Percentiles rank a stretch among this genome's conserved stretches.
Conservation (phyloP, 495 filamentous ascomycete genomes). For the Hyaloscypha variabilis region DNA sequence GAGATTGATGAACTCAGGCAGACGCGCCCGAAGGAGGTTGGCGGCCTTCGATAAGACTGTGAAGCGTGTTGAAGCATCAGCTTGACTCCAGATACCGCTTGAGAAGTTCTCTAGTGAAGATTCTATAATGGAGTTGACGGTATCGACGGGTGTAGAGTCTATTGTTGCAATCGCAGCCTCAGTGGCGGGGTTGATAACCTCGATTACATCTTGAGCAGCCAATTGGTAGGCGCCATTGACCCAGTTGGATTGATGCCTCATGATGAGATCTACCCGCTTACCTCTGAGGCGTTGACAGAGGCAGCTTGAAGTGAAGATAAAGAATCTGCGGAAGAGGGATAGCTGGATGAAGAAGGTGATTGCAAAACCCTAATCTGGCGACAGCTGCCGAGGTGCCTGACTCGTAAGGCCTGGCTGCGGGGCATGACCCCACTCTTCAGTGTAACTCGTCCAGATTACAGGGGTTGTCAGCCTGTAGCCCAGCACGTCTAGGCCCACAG, state of each 20-base stretch:
- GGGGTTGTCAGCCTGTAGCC: neutral
- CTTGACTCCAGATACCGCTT: constrained; percentile 59
- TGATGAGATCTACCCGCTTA: neutral
- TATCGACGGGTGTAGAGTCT: constrained; percentile 16
- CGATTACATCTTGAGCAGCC: constrained; percentile 11
- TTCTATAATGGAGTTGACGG: constrained; percentile 13
- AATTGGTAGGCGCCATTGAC: constrained; percentile 20
- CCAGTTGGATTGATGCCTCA: constrained; percentile 22
- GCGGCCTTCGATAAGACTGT: constrained; percentile 60
- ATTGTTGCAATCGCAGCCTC: constrained; percentile 21
- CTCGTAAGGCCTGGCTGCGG: neutral
- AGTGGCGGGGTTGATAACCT: constrained; percentile 23
- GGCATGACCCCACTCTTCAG: neutral
- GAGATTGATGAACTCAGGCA: constrained; percentile 54
- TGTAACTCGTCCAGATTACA: neutral
- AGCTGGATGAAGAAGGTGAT: neutral
- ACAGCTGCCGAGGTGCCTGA: neutral
- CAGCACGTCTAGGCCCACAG: neutral
- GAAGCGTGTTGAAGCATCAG: constrained; percentile 54
- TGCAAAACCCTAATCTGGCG: neutral
- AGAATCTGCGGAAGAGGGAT: neutral
- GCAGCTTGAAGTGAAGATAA: too few species aligned
- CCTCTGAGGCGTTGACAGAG: too few species aligned
- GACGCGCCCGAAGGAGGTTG: constrained; percentile 45
- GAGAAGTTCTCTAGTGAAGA: constrained; percentile 40